These are phyloP conservation scores for Mortierella sp. DNA, from an alignment of 371 early-diverging fungal genomes.

Conservation along the genomic window DNA sequence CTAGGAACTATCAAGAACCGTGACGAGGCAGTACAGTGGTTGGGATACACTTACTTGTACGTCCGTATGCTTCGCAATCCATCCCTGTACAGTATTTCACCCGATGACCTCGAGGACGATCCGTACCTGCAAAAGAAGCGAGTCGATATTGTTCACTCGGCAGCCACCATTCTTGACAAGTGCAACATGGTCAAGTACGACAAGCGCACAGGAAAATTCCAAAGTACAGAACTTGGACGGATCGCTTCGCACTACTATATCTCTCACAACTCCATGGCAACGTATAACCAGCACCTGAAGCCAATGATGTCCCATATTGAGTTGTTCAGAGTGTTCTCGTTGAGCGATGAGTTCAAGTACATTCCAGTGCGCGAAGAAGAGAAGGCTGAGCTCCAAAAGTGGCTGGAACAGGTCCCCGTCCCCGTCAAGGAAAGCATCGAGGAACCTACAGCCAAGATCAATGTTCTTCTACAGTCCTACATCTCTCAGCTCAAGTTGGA, in stretches of 20 bases:
- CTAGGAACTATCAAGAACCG: constrained; percentile 90
- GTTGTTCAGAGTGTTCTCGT: constrained; percentile 89
- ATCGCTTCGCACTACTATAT: constrained; percentile 98
- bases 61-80: constrained; percentile 96
- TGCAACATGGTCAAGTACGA: constrained; percentile 93
- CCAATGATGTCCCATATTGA: constrained; percentile 94
- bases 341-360: constrained; percentile 93
- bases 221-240: constrained; percentile 92
- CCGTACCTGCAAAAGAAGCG: constrained; percentile 88
- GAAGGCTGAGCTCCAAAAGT: constrained; percentile 89
- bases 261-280: constrained; percentile 88
- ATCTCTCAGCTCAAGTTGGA: constrained; percentile 92
- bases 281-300: constrained; percentile 92
- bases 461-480: constrained; percentile 94
- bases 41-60: constrained; percentile 97
- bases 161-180: constrained; percentile 87
- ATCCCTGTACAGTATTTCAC: constrained; percentile 79
- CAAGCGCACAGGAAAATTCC: constrained; percentile 87
- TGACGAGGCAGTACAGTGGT: constrained; percentile 96
- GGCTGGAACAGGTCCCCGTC: constrained; percentile 94
- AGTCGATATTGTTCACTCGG: constrained; percentile 89
- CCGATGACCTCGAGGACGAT: constrained; percentile 82
- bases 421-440: constrained; percentile 93
- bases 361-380: constrained; percentile 98
- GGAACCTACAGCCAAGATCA: constrained; percentile 94